Evolutionary conservation across 2,329 filamentous ascomycete genomes (phyloP).

Genomic region (Penicillium expansum): DNA sequence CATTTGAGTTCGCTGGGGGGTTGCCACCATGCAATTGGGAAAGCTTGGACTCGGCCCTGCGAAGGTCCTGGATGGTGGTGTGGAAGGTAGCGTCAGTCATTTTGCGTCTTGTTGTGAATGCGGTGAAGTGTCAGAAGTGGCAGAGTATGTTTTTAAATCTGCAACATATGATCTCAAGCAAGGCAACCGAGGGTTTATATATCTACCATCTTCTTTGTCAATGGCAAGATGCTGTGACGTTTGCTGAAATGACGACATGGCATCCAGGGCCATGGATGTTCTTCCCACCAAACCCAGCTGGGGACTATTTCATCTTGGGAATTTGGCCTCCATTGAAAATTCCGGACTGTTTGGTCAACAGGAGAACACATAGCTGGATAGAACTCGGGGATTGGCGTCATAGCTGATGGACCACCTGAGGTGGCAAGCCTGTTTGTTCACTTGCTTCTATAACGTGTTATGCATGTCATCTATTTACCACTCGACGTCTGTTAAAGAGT

Average conservation of each 20-base stretch:
- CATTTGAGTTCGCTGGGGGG: neutral
- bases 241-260: slow-evolving; percentile 22
- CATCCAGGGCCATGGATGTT: slow-evolving; percentile 8
- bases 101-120: neutral
- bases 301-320: neutral
- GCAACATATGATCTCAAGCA: neutral
- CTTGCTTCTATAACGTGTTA: neutral
- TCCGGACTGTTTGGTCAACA: neutral
- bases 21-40: neutral
- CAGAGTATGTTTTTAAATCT: neutral
- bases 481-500: neutral
- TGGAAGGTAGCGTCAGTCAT: neutral
- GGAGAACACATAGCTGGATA: neutral
- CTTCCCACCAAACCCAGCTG: slow-evolving; percentile 3
- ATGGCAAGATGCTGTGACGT: slow-evolving; percentile 18
- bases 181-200: slow-evolving; percentile 3
- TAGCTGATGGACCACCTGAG: neutral
- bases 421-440: neutral
- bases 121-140: neutral
- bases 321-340: neutral
- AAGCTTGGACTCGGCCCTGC: neutral
- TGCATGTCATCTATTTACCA: neutral
- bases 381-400: slow-evolving; percentile 1
- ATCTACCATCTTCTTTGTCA: neutral
- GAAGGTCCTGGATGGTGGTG: neutral